Conservation (phyloP, 2,329 filamentous ascomycete genomes). For the Venturia effusa region DNA sequence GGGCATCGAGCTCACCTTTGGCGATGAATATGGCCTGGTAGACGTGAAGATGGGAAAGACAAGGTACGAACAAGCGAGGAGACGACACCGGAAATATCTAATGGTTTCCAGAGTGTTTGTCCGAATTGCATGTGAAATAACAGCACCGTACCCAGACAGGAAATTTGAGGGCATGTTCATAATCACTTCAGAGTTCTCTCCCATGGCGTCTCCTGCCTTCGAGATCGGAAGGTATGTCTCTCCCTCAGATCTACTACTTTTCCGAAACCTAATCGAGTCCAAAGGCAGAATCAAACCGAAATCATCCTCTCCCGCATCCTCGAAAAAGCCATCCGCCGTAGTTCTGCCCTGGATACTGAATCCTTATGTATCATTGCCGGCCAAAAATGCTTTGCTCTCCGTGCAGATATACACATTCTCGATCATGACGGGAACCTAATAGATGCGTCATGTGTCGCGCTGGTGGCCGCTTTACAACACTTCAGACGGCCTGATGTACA, state of each 20-base stretch:
- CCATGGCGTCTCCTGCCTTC: slow-evolving; percentile 84
- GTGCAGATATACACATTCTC: slow-evolving; percentile 84
- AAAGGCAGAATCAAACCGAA: slow-evolving; percentile 69
- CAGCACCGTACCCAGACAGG: slow-evolving; percentile 72
- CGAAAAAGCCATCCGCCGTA: slow-evolving; percentile 88
- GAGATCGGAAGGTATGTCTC: slow-evolving; percentile 60
- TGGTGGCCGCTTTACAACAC: slow-evolving; percentile 80
- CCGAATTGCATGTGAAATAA: slow-evolving; percentile 79
- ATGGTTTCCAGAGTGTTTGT: slow-evolving; percentile 55
- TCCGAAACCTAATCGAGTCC: slow-evolving; percentile 15
- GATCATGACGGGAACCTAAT: slow-evolving; percentile 85
- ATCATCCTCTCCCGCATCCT: slow-evolving; percentile 77
- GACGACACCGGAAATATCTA: slow-evolving; percentile 14
- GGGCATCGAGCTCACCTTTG: slow-evolving; percentile 66
- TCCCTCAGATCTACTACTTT: background rate
- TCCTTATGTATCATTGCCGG: slow-evolving; percentile 88
- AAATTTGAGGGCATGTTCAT: slow-evolving; percentile 94
- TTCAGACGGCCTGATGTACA: slow-evolving; percentile 84
- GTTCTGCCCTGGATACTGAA: slow-evolving; percentile 86
- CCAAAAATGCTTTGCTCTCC: slow-evolving; percentile 81
- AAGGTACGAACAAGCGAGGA: slow-evolving; percentile 43
- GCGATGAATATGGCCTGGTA: slow-evolving; percentile 81
- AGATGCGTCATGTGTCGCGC: slow-evolving; percentile 74
- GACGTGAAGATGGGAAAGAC: slow-evolving; percentile 86
- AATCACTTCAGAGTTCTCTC: slow-evolving; percentile 81